Base-by-base conservation (phyloP, 2,329 filamentous ascomycete genomes). In the Aureobasidium sp. region DNA sequence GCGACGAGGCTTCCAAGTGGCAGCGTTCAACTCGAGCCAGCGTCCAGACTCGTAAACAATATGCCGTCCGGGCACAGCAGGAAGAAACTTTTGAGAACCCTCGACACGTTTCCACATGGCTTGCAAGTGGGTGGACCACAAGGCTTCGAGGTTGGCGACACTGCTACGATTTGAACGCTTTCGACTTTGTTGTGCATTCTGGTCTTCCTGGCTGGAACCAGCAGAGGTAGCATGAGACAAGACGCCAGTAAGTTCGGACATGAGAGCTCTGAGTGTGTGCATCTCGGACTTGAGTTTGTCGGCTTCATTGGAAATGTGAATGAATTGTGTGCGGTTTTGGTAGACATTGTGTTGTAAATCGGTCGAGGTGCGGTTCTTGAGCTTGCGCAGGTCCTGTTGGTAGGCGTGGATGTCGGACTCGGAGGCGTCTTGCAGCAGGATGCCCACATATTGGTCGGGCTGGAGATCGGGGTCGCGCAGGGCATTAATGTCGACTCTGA, bases 241-340 rank as follows among this genome's bases (percentile, higher is more conserved):
- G 1, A 78, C 77, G 2, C 70, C 71, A 4, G 78, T 97, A 62
- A 99, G 82, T 67, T 99, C 94, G 2, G 91, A 87, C 88, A 99
- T 97, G 59, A 97, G 82, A 66, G 90, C 90, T 48, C 90, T 86
- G 36, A 99, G 83, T 7, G 90, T 90, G 59, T 90, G 85, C 94
- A 99, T 97, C 74, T 99, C 94, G 61, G 86, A 85, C 77, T 97
- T 97, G 63, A 99, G 84, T 78, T 96, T 97, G 76, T 99, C 94
- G 1, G 95, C 94, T 77, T 99, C 94, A 76, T 97, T 97, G 73
- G 92, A 97, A 75, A 99, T 97, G 76, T 96, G 96, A 80, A 99
- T 97, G 72, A 99, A 99, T 71, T 97, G 94, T 0, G 91, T 96
- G 53, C 94, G 87, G 75, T 99, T 99, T 74, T 97, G 92, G 76